These are phyloP conservation scores for Termitomyces sp. DNA, from an alignment of 768 basidiomycete genomes.

Conservation along the genomic window DNA sequence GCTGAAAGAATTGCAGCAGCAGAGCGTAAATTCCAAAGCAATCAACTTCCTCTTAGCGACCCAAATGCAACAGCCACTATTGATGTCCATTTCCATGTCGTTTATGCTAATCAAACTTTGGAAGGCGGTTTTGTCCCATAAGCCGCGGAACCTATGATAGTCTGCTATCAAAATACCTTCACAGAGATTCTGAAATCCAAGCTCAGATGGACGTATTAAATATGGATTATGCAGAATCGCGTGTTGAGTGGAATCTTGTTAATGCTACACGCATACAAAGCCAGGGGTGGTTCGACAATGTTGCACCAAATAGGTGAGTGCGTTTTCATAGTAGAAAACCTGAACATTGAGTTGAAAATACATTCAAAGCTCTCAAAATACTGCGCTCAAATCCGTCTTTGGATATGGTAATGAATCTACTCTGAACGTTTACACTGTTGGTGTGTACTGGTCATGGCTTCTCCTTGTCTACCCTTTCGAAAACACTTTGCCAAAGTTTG, in stretches of 20 bases:
- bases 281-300: slow-evolving; percentile 40
- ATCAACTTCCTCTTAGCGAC: no score
- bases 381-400: no score
- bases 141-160: slow-evolving; percentile 6
- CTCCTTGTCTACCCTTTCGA: background rate
- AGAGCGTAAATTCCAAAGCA: no score
- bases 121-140: slow-evolving; percentile 36
- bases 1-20: no score
- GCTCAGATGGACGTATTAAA: slow-evolving; percentile 35
- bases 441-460: slow-evolving; percentile 6
- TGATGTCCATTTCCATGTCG: no score
- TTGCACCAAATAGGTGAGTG: slow-evolving; percentile 27
- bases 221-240: slow-evolving; percentile 30
- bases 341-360: background rate
- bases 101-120: no score
- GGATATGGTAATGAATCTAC: slow-evolving; percentile 29
- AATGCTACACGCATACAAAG: slow-evolving; percentile 37
- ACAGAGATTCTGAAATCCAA: slow-evolving; percentile 23
- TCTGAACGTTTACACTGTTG: slow-evolving; percentile 34
- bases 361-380: no score
- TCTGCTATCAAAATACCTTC: background rate
- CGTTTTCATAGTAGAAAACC: background rate
- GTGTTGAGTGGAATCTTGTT: slow-evolving; percentile 34
- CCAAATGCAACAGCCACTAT: no score
- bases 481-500: background rate